A percentile compares a stretch with the other conserved stretches of the same genome.
Evolutionary conservation across 306 rosid species (phyloP).

Genomic region (Sphenostylis stenocarpa): DNA sequence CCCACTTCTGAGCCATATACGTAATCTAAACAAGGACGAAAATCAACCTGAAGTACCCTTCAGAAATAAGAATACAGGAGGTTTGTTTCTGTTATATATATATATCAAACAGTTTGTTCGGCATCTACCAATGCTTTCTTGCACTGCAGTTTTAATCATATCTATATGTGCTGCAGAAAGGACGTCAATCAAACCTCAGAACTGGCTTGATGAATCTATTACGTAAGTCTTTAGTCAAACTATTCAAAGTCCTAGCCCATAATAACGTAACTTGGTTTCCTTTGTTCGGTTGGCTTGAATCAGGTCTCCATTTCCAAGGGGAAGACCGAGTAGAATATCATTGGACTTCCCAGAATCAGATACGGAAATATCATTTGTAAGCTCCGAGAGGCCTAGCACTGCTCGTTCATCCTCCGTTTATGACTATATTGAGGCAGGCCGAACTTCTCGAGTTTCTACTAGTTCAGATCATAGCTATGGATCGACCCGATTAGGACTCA

Average conservation of each 20-base stretch:
- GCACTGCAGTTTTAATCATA: background rate
- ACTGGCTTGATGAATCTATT: constrained; percentile 48
- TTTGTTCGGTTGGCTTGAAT: background rate
- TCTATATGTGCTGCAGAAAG: constrained; percentile 33
- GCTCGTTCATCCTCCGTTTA: constrained; percentile 58
- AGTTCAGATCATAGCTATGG: constrained; percentile 69
- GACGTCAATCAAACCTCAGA: constrained; percentile 62
- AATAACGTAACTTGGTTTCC: background rate
- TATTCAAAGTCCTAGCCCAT: background rate
- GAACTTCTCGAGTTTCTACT: constrained; percentile 60
- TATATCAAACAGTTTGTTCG: background rate
- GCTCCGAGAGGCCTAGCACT: constrained; percentile 81
- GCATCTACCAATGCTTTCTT: background rate
- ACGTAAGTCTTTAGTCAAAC: constrained; percentile 39
- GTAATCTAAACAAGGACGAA: constrained; percentile 24
- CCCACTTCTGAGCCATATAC: constrained; percentile 57
- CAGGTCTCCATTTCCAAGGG: constrained; percentile 53
- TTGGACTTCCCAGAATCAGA: constrained; percentile 66
- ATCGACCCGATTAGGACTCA: constrained; percentile 42
- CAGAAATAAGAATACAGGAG: constrained; percentile 45
- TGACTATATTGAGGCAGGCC: constrained; percentile 55
- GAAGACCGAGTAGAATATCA: constrained; percentile 45
- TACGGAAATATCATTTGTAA: constrained; percentile 76
- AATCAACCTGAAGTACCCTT: constrained; percentile 41
- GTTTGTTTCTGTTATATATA: constrained; percentile 40